These are phyloP conservation scores for Rosa chinensis DNA, from an alignment of 306 rosid genomes.

Conservation along the genomic window DNA sequence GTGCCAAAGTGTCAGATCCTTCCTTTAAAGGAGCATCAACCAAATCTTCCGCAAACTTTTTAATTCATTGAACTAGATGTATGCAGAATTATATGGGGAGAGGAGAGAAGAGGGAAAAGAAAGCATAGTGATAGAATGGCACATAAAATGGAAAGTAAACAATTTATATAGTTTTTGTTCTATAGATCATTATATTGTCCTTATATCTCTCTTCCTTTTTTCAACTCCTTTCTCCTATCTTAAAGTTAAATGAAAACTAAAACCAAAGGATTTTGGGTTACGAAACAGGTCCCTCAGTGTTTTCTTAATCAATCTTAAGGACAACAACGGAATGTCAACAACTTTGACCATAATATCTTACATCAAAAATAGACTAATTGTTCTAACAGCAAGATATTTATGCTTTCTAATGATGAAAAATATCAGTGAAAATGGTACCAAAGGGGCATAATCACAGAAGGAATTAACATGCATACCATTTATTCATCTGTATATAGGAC, in stretches of 20 bases:
- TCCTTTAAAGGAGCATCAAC: not conserved
- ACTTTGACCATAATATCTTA: not conserved
- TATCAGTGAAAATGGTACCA: not conserved
- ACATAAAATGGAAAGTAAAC: not conserved
- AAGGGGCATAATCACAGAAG: not conserved
- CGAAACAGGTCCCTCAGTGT: not conserved
- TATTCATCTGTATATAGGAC: not conserved
- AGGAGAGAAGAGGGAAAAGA: not conserved
- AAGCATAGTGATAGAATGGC: not conserved
- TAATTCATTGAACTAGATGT: not conserved
- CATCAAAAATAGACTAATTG: not conserved
- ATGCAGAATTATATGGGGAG: not conserved
- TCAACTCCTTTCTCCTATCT: not conserved
- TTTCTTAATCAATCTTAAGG: not conserved
- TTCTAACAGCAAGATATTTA: not conserved
- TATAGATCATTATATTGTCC: not conserved
- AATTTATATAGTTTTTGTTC: not conserved
- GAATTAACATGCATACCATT: not conserved
- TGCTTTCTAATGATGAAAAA: not conserved
- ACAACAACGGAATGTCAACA: not conserved
- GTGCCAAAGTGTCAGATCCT: slow-evolving; percentile 4
- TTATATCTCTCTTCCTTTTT: not conserved
- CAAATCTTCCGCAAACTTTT: not conserved
- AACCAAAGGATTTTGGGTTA: not conserved
- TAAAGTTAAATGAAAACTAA: not conserved